phyloP scores from a whole-genome alignment of 75 land plant genomes.

The Picea glauca region DNA sequence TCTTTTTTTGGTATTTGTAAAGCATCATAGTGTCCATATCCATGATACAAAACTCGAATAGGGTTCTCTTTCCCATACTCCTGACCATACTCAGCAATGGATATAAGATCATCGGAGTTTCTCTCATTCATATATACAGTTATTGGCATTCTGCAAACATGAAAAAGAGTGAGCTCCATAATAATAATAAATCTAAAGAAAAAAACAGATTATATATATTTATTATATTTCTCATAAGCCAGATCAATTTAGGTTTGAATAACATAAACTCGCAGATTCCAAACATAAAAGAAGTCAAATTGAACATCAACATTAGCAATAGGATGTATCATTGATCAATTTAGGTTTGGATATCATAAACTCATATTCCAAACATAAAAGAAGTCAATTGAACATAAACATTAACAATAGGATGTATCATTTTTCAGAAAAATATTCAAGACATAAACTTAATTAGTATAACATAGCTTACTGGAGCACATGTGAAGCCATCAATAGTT shows the following conservation, averaged over 20 bases:
- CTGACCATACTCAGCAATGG: slow-evolving; percentile 95
- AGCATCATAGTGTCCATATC: slow-evolving; percentile 98
- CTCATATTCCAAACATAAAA: background rate
- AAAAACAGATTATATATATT: background rate
- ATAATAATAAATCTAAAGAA: background rate
- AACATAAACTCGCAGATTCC: background rate
- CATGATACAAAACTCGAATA: slow-evolving; percentile 93
- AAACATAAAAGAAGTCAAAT: background rate
- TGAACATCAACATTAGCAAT: background rate
- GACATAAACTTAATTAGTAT: background rate
- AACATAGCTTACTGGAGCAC: slow-evolving; percentile 74
- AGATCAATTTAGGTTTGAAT: background rate
- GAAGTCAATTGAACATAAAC: background rate
- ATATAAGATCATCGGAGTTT: slow-evolving; percentile 65
- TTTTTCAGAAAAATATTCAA: background rate
- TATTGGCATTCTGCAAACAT: slow-evolving; percentile 80
- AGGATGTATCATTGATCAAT: background rate
- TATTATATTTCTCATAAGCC: background rate
- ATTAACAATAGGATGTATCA: too few relatives aligned
- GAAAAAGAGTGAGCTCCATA: background rate
- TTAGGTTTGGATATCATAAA: background rate
- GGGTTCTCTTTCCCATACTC: slow-evolving; percentile 91
- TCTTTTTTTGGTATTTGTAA: slow-evolving; percentile 33
- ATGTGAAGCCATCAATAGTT: slow-evolving; percentile 94
- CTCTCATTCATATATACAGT: slow-evolving; percentile 82